Base-by-base conservation (phyloP, 2,329 filamentous ascomycete genomes). In the Apiospora pterosperma region DNA sequence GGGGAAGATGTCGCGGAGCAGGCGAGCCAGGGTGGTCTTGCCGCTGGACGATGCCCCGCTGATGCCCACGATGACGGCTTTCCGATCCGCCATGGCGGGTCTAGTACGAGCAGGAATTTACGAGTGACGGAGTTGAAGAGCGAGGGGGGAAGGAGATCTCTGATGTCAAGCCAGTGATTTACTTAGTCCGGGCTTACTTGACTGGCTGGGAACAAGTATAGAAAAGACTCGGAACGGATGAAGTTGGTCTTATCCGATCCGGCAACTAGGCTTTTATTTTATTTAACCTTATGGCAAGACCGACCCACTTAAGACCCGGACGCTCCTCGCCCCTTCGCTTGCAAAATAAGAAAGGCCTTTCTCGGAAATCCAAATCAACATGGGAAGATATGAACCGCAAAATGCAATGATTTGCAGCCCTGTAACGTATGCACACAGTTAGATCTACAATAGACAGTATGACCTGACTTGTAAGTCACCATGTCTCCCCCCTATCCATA, bases 31-130 rank as follows among this genome's bases (percentile, higher is more conserved):
- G 2, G 96, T 98, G 2, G 96, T 98, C 81, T 99, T 99, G 66
- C 96, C 96, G 71, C 92, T 95, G 4, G 92, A 97, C 1, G 95
- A 97, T 68, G 92, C 92, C 64, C 96, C 96, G 42, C 92, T 96
- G 65, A 98, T 88, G 66, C 89, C 93, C 63, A 98, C 81, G 52
- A 97, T 81, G 66, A 95, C 75, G 41, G 85, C 84, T 61, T 80
- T 83, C 23, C 70, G 75, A n/a, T 75, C 69, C 31, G 65, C 65
- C 67, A 72, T 73, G 38, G 16, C 38, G 23, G 31, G 25, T 34
- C 11, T 31, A 1, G 48, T 11, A 4, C 39, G 5, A 41, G 19
- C 19, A 41, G 39, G n/a, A n/a, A n/a, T 14, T 16, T 38, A 19
- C n/a, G n/a, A n/a, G n/a, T n/a, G n/a, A n/a, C n/a, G n/a, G n/a